phyloP scores from a whole-genome alignment of 2,329 filamentous ascomycete species.

The Elsinoe necatrix region DNA sequence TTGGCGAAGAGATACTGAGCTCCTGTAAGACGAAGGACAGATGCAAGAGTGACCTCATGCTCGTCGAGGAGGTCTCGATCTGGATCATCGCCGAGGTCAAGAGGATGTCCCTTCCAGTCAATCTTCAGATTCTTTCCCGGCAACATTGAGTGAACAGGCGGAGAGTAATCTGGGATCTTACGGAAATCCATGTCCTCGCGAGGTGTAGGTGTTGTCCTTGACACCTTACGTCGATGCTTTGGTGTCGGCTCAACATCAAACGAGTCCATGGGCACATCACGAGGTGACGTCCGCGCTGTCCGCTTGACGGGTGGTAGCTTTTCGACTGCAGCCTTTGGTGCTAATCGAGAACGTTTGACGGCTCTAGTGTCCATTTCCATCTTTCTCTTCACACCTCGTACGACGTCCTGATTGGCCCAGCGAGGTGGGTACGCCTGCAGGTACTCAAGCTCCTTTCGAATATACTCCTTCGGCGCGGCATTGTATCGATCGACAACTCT shows the following conservation, averaged over 20 bases:
- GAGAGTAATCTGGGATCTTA: constrained; percentile 62
- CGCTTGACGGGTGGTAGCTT: constrained; percentile 7
- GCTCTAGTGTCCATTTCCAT: background rate
- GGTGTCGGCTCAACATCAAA: constrained; percentile 26
- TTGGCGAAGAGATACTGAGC: constrained; percentile 89
- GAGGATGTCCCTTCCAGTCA: constrained; percentile 75
- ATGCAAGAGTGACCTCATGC: constrained; percentile 68
- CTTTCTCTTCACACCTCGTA: constrained; percentile 11
- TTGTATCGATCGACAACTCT: constrained; percentile 15
- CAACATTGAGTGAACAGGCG: constrained; percentile 58
- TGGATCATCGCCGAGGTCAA: constrained; percentile 67
- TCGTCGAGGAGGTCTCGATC: constrained; percentile 63
- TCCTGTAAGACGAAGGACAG: constrained; percentile 72
- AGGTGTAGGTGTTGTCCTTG: constrained; percentile 46
- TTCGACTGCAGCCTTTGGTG: constrained; percentile 8
- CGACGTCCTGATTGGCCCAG: background rate
- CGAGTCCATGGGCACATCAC: constrained; percentile 6
- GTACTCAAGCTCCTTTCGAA: constrained; percentile 14
- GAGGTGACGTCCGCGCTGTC: constrained; percentile 16
- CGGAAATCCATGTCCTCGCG: constrained; percentile 75
- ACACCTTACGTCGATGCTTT: constrained; percentile 19
- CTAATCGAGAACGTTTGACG: constrained; percentile 7
- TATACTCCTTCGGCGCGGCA: constrained; percentile 11
- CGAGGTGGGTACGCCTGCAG: constrained; percentile 6
- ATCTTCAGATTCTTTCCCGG: constrained; percentile 60